These are phyloP conservation scores for Athelia sp. DNA, from an alignment of 1,284 basidiomycete species.

Conservation along the genomic window DNA sequence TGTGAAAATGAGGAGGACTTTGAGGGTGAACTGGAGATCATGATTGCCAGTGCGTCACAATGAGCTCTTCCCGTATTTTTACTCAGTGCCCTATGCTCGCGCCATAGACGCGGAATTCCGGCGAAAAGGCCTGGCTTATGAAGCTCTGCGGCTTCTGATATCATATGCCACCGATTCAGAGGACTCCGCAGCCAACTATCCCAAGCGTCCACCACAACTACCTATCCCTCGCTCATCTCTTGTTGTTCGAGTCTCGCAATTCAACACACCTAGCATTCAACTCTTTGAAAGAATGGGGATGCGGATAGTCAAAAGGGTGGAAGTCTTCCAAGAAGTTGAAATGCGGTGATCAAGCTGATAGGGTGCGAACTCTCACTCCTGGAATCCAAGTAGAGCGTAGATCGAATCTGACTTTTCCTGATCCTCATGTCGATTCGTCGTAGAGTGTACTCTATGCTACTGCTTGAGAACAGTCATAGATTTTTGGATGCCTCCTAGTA, in stretches of 20 bases:
- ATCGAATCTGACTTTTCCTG: too few species aligned
- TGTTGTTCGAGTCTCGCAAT: constrained; percentile 50
- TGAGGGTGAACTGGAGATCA: constrained; percentile 69
- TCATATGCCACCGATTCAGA: constrained; percentile 47
- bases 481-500: too few species aligned
- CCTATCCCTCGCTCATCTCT: constrained; percentile 35
- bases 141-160: constrained; percentile 64
- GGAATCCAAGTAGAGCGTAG: too few species aligned
- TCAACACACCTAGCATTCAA: constrained; percentile 50
- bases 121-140: constrained; percentile 62
- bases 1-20: constrained; percentile 37
- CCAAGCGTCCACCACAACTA: constrained; percentile 4
- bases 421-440: too few species aligned
- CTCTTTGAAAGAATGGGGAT: constrained; percentile 74
- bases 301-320: constrained; percentile 53
- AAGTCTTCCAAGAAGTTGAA: constrained; percentile 74
- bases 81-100: not conserved
- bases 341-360: constrained; percentile 32
- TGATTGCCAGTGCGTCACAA: constrained; percentile 67
- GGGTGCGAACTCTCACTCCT: too few species aligned
- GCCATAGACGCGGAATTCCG: constrained; percentile 53
- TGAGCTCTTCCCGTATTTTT: not conserved
- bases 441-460: too few species aligned
- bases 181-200: not conserved
- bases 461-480: too few species aligned